Base-by-base conservation (phyloP, 192 early-diverging fungal genomes). In the Jimgerdemannia lactiflua region DNA sequence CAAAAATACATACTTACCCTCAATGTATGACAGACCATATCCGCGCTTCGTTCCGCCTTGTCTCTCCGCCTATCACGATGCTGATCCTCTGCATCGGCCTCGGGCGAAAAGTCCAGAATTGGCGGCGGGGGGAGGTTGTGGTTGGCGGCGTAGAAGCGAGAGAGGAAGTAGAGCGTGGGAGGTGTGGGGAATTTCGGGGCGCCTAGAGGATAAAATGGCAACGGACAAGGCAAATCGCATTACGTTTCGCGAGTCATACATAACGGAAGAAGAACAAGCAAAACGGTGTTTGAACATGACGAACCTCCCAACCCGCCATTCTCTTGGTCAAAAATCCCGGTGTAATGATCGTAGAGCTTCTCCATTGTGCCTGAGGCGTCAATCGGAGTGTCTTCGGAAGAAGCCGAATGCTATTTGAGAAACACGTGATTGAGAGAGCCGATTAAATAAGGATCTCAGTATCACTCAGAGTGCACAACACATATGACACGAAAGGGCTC, bases 171-270 rank as follows among this genome's bases (percentile, higher is more conserved):
- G 20, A 91, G 70, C 65, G 82, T 72, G 6, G 84, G 86, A 20
- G 90, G 86, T 0, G 86, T 89, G 29, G 89, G 89, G 70, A 91
- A 91, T 72, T 91, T 91, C 2, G 90, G 90, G 18, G 87, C 87
- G 49, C 14, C 49, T 59, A 14, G 14, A 10, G 49, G 2, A 14
- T 59, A 59, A 59, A 59, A 59, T 59, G 49, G 49, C 49, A 6
- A 59, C 29, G 29, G 29, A 29, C 29, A 29, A 29, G 29, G 29
- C 29, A 29, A 29, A 29, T 29, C 29, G 29, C 1, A 29, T 29
- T 29, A 29, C 29, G 29, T 29, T 29, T 29, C 29, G 29, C 29
- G 1, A 29, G 29, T 29, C 29, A 29, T 29, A 29, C 29, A 29
- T 29, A 29, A 29, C 29, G 29, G 29, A 29, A 29, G 29, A 29